phyloP scores from a whole-genome alignment of 257 asterid species.

The Anisodus tanguticus region DNA sequence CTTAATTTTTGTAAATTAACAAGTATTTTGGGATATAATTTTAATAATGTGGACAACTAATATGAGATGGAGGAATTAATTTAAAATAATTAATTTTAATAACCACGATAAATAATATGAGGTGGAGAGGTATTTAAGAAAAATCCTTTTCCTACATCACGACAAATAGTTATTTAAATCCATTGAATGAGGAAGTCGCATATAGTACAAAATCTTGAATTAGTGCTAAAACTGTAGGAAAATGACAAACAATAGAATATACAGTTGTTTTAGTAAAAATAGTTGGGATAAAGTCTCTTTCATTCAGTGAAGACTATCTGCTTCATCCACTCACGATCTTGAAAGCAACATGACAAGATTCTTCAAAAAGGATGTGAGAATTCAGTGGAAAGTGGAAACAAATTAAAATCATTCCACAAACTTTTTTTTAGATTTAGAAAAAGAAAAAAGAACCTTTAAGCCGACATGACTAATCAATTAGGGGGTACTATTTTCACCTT shows the following conservation, averaged over 20 bases:
- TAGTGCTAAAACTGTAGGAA: constrained; percentile 7
- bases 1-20: no score
- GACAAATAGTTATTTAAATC: neutral
- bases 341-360: constrained; percentile 37
- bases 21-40: no score
- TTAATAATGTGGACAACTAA: no score
- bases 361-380: neutral
- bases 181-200: neutral
- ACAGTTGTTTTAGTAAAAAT: constrained; percentile 3
- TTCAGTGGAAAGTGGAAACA: neutral
- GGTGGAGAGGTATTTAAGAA: no score
- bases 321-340: constrained; percentile 36
- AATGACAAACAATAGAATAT: neutral
- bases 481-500: constrained; percentile 24
- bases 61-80: no score
- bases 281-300: constrained; percentile 30
- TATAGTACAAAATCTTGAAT: neutral
- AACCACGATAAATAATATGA: no score
- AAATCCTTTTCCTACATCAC: neutral
- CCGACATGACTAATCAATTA: constrained; percentile 32
- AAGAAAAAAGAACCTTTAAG: constrained; percentile 16
- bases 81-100: no score
- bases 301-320: constrained; percentile 27
- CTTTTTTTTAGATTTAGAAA: neutral
- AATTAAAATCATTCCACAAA: neutral